These are phyloP conservation scores for Pleodorina starrii DNA, from an alignment of 139 green algal genomes.

Conservation along the genomic window DNA sequence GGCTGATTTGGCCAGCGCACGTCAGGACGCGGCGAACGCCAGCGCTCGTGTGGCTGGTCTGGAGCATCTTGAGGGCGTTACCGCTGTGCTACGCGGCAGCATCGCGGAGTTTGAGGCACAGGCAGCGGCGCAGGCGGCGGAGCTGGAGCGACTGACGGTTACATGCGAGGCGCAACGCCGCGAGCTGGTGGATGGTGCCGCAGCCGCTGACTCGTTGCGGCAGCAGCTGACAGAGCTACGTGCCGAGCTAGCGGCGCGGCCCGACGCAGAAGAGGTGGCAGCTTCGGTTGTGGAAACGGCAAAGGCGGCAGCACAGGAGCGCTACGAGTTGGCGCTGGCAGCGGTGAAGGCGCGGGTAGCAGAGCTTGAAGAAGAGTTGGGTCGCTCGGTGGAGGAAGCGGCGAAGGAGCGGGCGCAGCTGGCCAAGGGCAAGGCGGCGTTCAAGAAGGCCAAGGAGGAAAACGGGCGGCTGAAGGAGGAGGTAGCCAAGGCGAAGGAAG, in stretches of 20 bases:
- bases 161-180: neutral
- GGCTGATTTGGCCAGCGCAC: neutral
- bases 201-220: neutral
- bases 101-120: neutral
- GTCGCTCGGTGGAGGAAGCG: neutral
- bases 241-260: conserved; percentile 12
- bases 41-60: neutral
- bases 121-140: neutral
- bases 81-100: neutral
- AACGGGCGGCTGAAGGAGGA: conserved; percentile 27
- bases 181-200: neutral
- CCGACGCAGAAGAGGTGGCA: neutral
- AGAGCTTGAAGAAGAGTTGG: conserved; percentile 41
- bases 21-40: neutral
- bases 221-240: conserved; percentile 4
- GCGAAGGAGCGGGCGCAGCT: conserved; percentile 12
- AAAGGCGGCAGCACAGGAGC: neutral
- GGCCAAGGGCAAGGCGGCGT: conserved; percentile 20
- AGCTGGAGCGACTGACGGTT: neutral
- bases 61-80: neutral
- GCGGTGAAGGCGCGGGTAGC: neutral
- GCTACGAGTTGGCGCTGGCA: conserved; percentile 19
- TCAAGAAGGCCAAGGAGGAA: conserved; percentile 40
- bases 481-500: neutral
- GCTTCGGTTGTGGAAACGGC: neutral